Conservation (phyloP, 768 basidiomycete genomes). For the Gautieria morchelliformis region DNA sequence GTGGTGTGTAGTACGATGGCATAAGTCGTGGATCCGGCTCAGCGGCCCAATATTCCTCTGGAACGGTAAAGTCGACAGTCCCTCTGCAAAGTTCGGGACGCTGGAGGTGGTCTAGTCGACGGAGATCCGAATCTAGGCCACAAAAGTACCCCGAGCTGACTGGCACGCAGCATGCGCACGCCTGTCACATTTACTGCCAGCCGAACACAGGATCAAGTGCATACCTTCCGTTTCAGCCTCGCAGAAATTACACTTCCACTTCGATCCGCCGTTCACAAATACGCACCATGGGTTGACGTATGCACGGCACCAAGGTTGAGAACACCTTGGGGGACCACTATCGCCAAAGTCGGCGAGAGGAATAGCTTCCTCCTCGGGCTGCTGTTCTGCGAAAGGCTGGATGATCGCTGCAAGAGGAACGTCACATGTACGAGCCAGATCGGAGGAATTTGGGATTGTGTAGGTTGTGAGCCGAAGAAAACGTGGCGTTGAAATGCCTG, state of each 20-base stretch:
- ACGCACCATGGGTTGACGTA: conserved; percentile 94
- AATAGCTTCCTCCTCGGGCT: conserved; percentile 66
- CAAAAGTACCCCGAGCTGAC: conserved; percentile 79
- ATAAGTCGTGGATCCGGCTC: conserved; percentile 47
- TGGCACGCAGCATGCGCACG: conserved; percentile 21
- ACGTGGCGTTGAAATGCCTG: conserved; percentile 86
- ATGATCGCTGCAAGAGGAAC: conserved; percentile 80
- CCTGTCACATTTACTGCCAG: neutral
- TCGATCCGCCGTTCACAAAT: conserved; percentile 73
- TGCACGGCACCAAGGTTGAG: conserved; percentile 52
- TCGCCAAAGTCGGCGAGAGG: conserved; percentile 67
- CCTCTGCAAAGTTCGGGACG: conserved; percentile 86
- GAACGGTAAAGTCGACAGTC: conserved; percentile 83
- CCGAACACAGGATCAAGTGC: conserved; percentile 14
- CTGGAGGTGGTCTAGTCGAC: conserved; percentile 70
- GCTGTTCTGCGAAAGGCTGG: conserved; percentile 85
- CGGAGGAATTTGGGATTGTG: conserved; percentile 73
- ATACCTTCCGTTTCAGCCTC: conserved; percentile 73
- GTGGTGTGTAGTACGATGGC: conserved; percentile 43
- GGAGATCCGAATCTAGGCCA: conserved; percentile 66
- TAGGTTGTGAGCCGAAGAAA: conserved; percentile 86
- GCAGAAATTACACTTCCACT: conserved; percentile 93
- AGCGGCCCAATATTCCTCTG: conserved; percentile 78
- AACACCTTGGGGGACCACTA: conserved; percentile 75
- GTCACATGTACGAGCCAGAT: conserved; percentile 70